Percentiles rank a stretch among this genome's conserved stretches.
phyloP scores from a whole-genome alignment of 345 rosid species.

The Rhodamnia rubescens region DNA sequence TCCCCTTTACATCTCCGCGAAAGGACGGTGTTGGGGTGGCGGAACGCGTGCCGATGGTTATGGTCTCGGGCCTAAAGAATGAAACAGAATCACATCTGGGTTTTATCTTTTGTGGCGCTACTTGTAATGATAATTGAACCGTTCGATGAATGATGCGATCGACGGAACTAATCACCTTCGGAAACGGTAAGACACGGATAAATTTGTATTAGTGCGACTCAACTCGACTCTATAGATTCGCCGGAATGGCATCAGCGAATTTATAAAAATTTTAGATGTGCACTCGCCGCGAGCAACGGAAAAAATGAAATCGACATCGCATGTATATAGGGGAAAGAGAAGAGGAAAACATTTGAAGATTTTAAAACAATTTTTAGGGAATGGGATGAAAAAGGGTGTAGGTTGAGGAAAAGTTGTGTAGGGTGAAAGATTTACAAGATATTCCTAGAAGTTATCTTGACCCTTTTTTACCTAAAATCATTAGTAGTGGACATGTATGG shows the following conservation, averaged over 20 bases:
- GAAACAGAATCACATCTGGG: not conserved
- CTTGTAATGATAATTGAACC: not conserved
- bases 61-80: not conserved
- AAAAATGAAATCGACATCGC: too few relatives aligned
- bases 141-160: fast-evolving
- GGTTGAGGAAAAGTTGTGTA: not conserved
- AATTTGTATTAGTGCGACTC: not conserved
- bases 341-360: not conserved
- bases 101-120: too few relatives aligned
- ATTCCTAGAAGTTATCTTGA: too few relatives aligned
- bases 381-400: not conserved
- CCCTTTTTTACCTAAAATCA: too few relatives aligned
- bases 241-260: fast-evolving
- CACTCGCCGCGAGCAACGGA: too few relatives aligned
- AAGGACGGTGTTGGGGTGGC: not conserved
- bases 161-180: fast-evolving
- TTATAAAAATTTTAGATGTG: too few relatives aligned
- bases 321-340: not conserved
- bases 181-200: fast-evolving
- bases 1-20: not conserved
- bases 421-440: not conserved
- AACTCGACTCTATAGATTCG: not conserved
- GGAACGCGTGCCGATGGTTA: not conserved
- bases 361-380: too few relatives aligned
- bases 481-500: not conserved